Conservation (phyloP, 495 filamentous ascomycete genomes). For the Chaetomidium leptoderma region DNA sequence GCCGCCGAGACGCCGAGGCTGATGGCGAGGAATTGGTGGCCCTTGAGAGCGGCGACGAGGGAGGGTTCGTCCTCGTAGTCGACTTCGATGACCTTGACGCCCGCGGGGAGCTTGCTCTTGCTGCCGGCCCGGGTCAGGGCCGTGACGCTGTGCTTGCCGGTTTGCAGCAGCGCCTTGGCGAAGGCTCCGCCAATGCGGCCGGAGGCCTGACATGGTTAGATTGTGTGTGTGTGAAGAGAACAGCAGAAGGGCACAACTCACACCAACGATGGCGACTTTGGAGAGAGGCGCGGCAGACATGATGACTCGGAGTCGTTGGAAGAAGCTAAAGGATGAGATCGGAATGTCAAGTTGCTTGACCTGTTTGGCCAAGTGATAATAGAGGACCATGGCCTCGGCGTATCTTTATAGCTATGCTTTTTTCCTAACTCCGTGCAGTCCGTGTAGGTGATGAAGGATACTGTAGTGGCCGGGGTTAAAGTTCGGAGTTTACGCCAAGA, state of each 20-base stretch:
- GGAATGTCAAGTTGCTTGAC: neutral
- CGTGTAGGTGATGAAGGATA: no score
- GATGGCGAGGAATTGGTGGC: constrained; percentile 57
- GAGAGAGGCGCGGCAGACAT: constrained; percentile 25
- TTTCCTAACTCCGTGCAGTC: no score
- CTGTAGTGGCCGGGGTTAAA: no score
- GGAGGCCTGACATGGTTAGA: constrained; percentile 25
- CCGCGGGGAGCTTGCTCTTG: constrained; percentile 33
- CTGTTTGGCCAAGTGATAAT: no score
- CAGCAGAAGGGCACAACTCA: constrained; percentile 26
- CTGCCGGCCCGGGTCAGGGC: constrained; percentile 50
- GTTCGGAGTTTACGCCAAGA: no score
- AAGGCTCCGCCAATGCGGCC: constrained; percentile 56
- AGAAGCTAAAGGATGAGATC: neutral
- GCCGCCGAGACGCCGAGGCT: constrained; percentile 38
- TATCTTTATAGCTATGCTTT: no score
- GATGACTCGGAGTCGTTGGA: neutral
- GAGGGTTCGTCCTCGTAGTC: constrained; percentile 40
- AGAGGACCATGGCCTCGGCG: no score
- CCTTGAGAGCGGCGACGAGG: constrained; percentile 41
- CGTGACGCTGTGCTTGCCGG: constrained; percentile 53
- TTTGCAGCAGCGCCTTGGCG: constrained; percentile 45
- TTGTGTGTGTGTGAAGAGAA: neutral
- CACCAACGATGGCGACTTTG: constrained; percentile 46
- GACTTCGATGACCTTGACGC: constrained; percentile 30